Evolutionary conservation across 331 rosid species (phyloP), one percentile per base, ranked within the genome.

Genomic region (Acacia concinna): DNA sequence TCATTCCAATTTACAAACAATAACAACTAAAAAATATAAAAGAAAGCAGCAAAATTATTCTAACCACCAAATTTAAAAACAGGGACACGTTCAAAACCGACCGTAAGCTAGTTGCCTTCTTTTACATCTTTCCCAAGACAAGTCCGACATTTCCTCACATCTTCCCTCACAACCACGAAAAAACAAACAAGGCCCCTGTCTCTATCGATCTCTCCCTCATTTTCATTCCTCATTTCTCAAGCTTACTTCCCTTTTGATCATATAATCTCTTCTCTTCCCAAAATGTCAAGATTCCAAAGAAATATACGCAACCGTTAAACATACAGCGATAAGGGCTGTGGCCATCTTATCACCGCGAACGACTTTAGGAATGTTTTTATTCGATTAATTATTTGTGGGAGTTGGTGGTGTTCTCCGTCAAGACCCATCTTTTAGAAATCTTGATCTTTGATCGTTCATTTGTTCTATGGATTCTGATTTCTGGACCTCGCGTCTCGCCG

Each of bases 401-500:
- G 44, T 70, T 3, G 38, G 74, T 3, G 38, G 64, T 35, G 27
- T 1, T 52, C 72, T 76, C 4, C 8, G 32, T 56, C 72, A 18
- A 18, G 35, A 51, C 54, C 28, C 82, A 4, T 76, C 76, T 70
- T 77, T 79, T 11, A 60, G 79, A 46, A 49, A 72, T 18, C 62
- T 79, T 38, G 54, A 64, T 78, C 77, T 86, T 64, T 65, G 74
- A 77, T 86, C 80, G 75, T 81, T 62, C 40, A 62, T 17, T 62
- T 15, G 23, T 62, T 86, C 88, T 72, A 96, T 96, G 99, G 99
- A 95, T 82, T 84, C 98, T 82, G 97, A 93, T 73, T 91, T 89
- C 84, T 93, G 97, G 99, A 87, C 97, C 79, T 88, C 98, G 30
- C 97, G 97, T 71, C 93, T 93, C 68, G 97, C 97, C 65, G 97